These are phyloP conservation scores for Hypoxylon sp. DNA, from an alignment of 2,329 filamentous ascomycete species.

Conservation along the genomic window DNA sequence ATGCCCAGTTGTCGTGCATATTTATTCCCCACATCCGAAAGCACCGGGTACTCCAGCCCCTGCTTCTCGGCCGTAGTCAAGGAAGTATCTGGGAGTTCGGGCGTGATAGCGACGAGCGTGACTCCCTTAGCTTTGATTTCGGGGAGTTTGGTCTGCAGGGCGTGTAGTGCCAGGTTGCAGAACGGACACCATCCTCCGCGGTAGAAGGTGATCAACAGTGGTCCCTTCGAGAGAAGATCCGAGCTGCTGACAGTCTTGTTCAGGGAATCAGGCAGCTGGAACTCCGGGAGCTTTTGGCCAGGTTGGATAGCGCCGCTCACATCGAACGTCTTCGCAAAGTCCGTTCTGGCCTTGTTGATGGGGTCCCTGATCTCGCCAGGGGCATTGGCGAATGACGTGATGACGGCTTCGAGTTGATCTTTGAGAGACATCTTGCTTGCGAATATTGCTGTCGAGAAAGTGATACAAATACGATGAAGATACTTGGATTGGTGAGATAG, in stretches of 20 bases:
- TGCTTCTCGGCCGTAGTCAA: constrained; percentile 6
- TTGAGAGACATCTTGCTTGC: constrained; percentile 7
- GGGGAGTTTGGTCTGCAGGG: constrained; percentile 3
- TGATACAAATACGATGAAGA: neutral
- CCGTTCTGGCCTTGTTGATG: neutral
- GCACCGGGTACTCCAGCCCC: constrained; percentile 8
- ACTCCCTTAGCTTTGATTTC: constrained; percentile 17
- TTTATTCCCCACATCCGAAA: constrained; percentile 12
- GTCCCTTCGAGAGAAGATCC: neutral
- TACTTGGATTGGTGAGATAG: neutral
- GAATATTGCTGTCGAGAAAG: neutral
- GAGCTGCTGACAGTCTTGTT: constrained; percentile 3
- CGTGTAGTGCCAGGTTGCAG: constrained; percentile 15
- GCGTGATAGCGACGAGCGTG: constrained; percentile 12
- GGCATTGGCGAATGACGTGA: neutral
- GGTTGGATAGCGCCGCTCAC: constrained; percentile 4
- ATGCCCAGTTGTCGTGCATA: constrained; percentile 3
- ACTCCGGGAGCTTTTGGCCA: constrained; percentile 3
- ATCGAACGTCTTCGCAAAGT: constrained; percentile 8
- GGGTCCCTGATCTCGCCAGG: constrained; percentile 2
- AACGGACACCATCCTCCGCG: constrained; percentile 16
- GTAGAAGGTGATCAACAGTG: constrained; percentile 17
- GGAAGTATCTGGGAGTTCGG: constrained; percentile 1
- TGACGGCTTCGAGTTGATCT: neutral
- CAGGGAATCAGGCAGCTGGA: neutral